Evolutionary conservation across 345 rosid species (phyloP).

Genomic region (Arabidopsis thaliana): TAIR10.1 NC_003075.7:7503001-7503500

Average conservation of each 20-base stretch:
- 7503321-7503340: slow-evolving; percentile 60
- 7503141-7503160: neutral
- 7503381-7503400: slow-evolving; percentile 68
- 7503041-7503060: slow-evolving; percentile 52
- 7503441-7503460: slow-evolving; percentile 34
- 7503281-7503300: neutral
- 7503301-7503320: slow-evolving; percentile 25
- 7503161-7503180: neutral
- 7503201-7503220: slow-evolving; percentile 5
- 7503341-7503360: slow-evolving; percentile 79
- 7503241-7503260: slow-evolving; percentile 7
- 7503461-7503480: slow-evolving; percentile 41
- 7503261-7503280: slow-evolving; percentile 1
- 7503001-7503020: slow-evolving; percentile 49
- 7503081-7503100: neutral
- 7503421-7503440: slow-evolving; percentile 40
- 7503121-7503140: neutral
- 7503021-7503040: slow-evolving; percentile 40
- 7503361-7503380: slow-evolving; percentile 92
- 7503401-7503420: slow-evolving; percentile 57
- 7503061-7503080: slow-evolving; percentile 28
- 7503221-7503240: neutral
- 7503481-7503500: slow-evolving; percentile 25
- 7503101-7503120: slow-evolving; percentile 13
- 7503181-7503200: neutral